These are phyloP conservation scores for Penicillium lividum DNA, from an alignment of 495 filamentous ascomycete species.

Conservation along the genomic window DNA sequence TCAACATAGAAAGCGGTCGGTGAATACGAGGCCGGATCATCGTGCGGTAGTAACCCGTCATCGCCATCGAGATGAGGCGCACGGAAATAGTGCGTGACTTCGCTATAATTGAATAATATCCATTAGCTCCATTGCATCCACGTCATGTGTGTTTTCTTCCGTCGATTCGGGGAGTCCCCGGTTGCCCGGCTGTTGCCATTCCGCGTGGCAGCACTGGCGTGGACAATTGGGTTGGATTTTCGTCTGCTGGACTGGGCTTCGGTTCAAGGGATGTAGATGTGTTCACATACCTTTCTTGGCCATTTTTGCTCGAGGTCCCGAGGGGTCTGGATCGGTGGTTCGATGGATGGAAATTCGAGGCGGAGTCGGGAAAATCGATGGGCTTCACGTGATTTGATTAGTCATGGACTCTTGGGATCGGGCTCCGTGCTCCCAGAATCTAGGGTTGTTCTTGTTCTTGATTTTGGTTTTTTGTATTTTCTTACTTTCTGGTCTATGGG, in stretches of 20 bases:
- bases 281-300: constrained; percentile 33
- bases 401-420: constrained; percentile 4
- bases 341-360: constrained; percentile 22
- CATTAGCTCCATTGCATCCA: background rate
- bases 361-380: constrained; percentile 15
- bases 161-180: background rate
- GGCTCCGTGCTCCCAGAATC: background rate
- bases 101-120: constrained; percentile 45
- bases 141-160: background rate
- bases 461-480: background rate
- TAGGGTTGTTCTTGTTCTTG: background rate
- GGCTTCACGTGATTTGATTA: constrained; percentile 14
- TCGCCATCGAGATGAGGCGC: constrained; percentile 95
- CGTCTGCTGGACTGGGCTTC: too few species aligned
- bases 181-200: too few species aligned
- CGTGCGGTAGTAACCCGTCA: constrained; percentile 96
- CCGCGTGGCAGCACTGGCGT: too few species aligned
- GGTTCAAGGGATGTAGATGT: background rate
- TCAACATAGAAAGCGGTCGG: constrained; percentile 91
- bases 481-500: too few species aligned
- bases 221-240: too few species aligned
- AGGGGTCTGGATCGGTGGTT: constrained; percentile 11
- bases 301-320: constrained; percentile 31
- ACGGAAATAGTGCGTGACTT: constrained; percentile 93
- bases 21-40: constrained; percentile 78